phyloP scores from a whole-genome alignment of 2,329 filamentous ascomycete genomes.

The Colletotrichum filicis region DNA sequence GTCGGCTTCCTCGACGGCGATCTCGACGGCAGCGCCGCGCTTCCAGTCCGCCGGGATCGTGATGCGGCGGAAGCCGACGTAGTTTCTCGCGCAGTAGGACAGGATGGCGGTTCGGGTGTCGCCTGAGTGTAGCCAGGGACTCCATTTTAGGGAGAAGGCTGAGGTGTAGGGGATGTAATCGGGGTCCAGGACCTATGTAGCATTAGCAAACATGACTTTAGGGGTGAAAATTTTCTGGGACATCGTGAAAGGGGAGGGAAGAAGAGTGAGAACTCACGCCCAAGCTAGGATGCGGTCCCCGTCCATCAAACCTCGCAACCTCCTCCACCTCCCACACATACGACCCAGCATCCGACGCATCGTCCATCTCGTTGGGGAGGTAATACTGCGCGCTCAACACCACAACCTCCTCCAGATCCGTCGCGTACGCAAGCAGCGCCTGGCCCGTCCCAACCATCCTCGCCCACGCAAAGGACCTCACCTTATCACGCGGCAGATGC shows the following conservation, averaged over 20 bases:
- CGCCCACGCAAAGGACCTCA: conserved; percentile 66
- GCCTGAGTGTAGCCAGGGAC: conserved; percentile 58
- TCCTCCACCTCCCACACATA: conserved; percentile 63
- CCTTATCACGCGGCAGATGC: conserved; percentile 40
- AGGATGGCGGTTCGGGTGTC: conserved; percentile 54
- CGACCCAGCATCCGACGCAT: conserved; percentile 59
- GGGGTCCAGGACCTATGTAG: conserved; percentile 48
- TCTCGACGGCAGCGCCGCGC: conserved; percentile 46
- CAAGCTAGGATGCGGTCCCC: conserved; percentile 53
- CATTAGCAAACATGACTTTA: background rate
- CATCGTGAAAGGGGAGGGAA: too few species aligned
- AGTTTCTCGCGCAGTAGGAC: conserved; percentile 61
- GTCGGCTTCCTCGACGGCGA: conserved; percentile 55
- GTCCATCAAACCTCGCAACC: conserved; percentile 58
- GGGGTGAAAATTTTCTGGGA: too few species aligned
- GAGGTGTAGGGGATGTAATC: conserved; percentile 61
- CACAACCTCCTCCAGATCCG: conserved; percentile 60
- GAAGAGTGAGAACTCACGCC: background rate
- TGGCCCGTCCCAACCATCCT: conserved; percentile 51
- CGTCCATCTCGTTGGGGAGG: conserved; percentile 51
- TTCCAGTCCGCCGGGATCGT: conserved; percentile 51
- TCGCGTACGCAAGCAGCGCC: conserved; percentile 62
- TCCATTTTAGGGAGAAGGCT: conserved; percentile 64
- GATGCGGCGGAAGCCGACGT: conserved; percentile 66
- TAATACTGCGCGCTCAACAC: conserved; percentile 61